A percentile compares a stretch with the other conserved stretches of the same genome.
Evolutionary conservation across 2,329 filamentous ascomycete genomes (phyloP).

Genomic region (Xylaria sp.): DNA sequence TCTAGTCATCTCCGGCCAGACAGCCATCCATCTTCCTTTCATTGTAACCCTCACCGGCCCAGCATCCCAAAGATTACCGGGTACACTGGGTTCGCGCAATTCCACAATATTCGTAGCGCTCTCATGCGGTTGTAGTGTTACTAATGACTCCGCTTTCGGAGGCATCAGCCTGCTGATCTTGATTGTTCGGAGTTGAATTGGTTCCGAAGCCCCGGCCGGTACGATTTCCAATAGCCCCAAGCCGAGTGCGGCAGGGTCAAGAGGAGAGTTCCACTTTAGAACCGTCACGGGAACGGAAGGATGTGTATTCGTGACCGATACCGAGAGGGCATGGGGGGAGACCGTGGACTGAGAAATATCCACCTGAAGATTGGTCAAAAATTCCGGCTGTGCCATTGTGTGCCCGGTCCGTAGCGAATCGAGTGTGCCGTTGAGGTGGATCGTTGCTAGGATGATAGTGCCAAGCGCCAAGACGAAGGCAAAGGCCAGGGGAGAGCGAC

Average conservation of each 20-base stretch:
- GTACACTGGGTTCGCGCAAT: not conserved
- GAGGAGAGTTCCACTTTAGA: constrained; percentile 12
- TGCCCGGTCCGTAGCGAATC: not conserved
- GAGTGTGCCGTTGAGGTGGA: not conserved
- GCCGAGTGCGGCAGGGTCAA: constrained; percentile 8
- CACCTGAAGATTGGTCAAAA: not conserved
- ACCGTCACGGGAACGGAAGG: constrained; percentile 2
- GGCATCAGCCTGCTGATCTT: constrained; percentile 10
- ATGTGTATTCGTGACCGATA: constrained; percentile 10
- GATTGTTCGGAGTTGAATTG: constrained; percentile 1
- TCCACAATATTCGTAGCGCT: not conserved
- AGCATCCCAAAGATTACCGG: not conserved
- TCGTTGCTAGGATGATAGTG: not conserved
- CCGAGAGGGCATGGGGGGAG: not conserved
- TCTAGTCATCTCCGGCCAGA: constrained; percentile 4
- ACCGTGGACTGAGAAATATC: not conserved
- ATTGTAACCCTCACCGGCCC: constrained; percentile 5
- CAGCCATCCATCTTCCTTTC: constrained; percentile 13
- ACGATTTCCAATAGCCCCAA: not conserved
- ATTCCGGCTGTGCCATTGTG: constrained; percentile 5
- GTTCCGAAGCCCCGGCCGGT: not conserved
- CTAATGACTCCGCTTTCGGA: constrained; percentile 2
- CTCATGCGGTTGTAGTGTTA: constrained; percentile 1
- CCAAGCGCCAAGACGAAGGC: not conserved
- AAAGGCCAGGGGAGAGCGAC: not conserved